phyloP scores from a whole-genome alignment of 495 filamentous ascomycete species.

The Xylaria scruposa region DNA sequence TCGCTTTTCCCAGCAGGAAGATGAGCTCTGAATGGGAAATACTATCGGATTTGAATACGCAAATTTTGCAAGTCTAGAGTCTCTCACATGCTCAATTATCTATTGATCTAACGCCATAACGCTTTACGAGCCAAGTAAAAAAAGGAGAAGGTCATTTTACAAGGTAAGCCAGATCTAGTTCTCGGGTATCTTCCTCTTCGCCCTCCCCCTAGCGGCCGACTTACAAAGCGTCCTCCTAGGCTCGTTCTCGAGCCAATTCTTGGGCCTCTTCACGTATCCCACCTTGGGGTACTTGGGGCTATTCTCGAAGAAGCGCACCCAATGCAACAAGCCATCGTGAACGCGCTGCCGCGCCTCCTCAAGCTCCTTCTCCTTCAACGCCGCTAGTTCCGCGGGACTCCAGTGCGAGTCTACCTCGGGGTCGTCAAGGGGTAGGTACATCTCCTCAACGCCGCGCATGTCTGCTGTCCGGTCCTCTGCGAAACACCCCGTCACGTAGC shows the following conservation, averaged over 20 bases:
- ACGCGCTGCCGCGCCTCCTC: slow-evolving; percentile 61
- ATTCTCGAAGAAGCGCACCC: slow-evolving; percentile 79
- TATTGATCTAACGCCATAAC: background rate
- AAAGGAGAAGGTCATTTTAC: background rate
- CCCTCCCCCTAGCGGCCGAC: slow-evolving; percentile 49
- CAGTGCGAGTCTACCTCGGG: slow-evolving; percentile 58
- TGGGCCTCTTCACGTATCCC: slow-evolving; percentile 63
- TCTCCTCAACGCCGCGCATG: slow-evolving; percentile 84
- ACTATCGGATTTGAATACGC: background rate
- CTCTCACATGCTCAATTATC: background rate
- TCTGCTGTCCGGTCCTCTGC: slow-evolving; percentile 81
- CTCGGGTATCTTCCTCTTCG: slow-evolving; percentile 47
- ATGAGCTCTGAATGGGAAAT: background rate
- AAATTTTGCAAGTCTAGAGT: background rate
- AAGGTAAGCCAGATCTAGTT: slow-evolving; percentile 25
- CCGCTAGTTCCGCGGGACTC: slow-evolving; percentile 60
- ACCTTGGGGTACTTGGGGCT: slow-evolving; percentile 77
- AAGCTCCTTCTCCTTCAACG: slow-evolving; percentile 59
- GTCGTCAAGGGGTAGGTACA: slow-evolving; percentile 82
- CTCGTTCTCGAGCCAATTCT: slow-evolving; percentile 56
- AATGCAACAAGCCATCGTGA: slow-evolving; percentile 64
- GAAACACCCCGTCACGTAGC: slow-evolving; percentile 98
- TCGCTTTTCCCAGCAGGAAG: too few species aligned
- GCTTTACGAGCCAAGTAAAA: background rate
- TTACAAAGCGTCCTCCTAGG: slow-evolving; percentile 52